Base-by-base conservation (phyloP, 805 yeast species). In the Candida peoriensis region DNA sequence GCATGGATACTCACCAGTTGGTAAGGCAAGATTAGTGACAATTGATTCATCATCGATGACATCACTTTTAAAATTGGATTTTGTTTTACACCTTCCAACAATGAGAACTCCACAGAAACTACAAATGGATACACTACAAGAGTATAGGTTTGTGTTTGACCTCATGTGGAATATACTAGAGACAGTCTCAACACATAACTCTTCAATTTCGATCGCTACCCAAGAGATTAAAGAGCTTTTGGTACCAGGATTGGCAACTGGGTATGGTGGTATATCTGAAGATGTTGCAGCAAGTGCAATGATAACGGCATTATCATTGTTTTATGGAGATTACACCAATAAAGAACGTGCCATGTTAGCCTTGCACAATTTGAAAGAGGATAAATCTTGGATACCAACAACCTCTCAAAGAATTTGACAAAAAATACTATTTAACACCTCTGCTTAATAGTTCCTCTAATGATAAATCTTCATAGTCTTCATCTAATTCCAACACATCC, bases 371-470 rank as follows among this genome's bases (percentile, higher is more conserved):
- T n/a, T n/a, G n/a, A n/a, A n/a, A n/a, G n/a, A n/a, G n/a, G n/a
- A n/a, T n/a, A n/a, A n/a, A n/a, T n/a, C n/a, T n/a, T n/a, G n/a
- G n/a, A n/a, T n/a, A n/a, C n/a, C n/a, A n/a, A n/a, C n/a, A n/a
- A n/a, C n/a, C n/a, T n/a, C n/a, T n/a, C n/a, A n/a, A n/a, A n/a
- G n/a, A n/a, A n/a, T n/a, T n/a, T n/a, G n/a, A n/a, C n/a, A n/a
- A n/a, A n/a, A n/a, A n/a, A n/a, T n/a, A n/a, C n/a, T n/a, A n/a
- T n/a, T n/a, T n/a, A 16, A 19, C 28, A 8, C 44, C 33, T 22
- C 30, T 33, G 18, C n/a, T n/a, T 16, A 42, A 28, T 17, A 42
- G 21, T 15, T 42, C 38, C 15, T 42, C 46, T 23, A 42, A 36
- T 23, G 40, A 30, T 13, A 37, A 19, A 5, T 44, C 47, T 6